Evolutionary conservation across 2,329 filamentous ascomycete genomes (phyloP).

Genomic region (Scedosporium dehoogii): DNA sequence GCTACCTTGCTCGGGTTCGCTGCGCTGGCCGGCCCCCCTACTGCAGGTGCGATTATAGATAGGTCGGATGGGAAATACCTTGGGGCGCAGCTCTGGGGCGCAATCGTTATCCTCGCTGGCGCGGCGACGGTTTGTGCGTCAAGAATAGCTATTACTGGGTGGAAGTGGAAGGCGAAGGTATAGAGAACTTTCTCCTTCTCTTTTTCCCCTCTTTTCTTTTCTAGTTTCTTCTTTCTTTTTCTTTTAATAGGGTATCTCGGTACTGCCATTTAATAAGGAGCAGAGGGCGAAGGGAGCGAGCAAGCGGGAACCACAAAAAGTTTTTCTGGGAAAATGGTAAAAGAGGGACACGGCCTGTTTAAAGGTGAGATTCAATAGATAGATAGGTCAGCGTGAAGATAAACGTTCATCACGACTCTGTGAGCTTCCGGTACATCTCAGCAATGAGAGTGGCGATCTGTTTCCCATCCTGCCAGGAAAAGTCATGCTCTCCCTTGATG

Average conservation of each 20-base stretch:
- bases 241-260: too few relatives aligned
- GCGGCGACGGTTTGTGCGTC: conserved; percentile 20
- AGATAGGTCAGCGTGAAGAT: background rate
- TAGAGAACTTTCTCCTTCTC: conserved; percentile 8
- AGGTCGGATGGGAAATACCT: conserved; percentile 26
- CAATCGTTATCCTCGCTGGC: conserved; percentile 26
- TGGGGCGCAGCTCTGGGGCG: conserved; percentile 37
- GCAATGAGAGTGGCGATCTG: conserved; percentile 26
- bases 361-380: too few relatives aligned
- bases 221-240: too few relatives aligned
- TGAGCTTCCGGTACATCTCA: conserved; percentile 45
- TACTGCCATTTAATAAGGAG: too few relatives aligned
- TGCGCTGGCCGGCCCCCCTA: conserved; percentile 32
- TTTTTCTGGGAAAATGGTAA: too few relatives aligned
- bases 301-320: too few relatives aligned
- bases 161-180: conserved; percentile 24
- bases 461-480: conserved; percentile 49
- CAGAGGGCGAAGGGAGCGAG: too few relatives aligned
- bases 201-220: background rate
- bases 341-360: too few relatives aligned
- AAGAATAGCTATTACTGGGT: conserved; percentile 24
- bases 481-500: conserved; percentile 50
- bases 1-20: conserved; percentile 30
- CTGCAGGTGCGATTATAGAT: conserved; percentile 35
- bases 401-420: conserved; percentile 46